Base-by-base conservation (phyloP, 2,329 filamentous ascomycete species). In the Penicillium sp. region DNA sequence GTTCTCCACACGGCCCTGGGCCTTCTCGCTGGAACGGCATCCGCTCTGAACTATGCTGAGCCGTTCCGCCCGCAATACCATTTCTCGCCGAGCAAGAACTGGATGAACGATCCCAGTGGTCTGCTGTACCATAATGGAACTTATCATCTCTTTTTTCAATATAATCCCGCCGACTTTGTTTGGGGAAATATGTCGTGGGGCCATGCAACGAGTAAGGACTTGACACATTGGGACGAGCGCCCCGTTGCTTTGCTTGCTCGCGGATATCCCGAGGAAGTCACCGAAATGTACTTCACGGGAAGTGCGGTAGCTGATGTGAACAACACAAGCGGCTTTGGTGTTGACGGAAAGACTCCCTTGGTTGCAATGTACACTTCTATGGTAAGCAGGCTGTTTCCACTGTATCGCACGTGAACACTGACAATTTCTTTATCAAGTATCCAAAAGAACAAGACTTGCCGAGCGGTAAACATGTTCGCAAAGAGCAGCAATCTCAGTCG, bases 311-410 rank as follows among this genome's bases (percentile, higher is more conserved):
- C 85, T 21, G 86, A 89, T 63, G 69, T 69, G 10, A 83, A 87
- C 65, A 88, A 89, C 65, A 87, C 85, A 0, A 86, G 83, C 13
- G 85, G 85, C 1, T 86, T 88, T 73, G 88, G 88, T 59, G 81
- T 81, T 0, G 75, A 81, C 45, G 83, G 84, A 62, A 75, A 75
- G n/a, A 82, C 84, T 53, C 83, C 84, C 4, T 82, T 88, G 5
- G 81, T 89, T 2, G 86, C 86, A 18, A 79, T 86, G 61, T 83
- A 85, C 67, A 82, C 80, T 1, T 70, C 80, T 40, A 73, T 68
- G 24, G 65, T 68, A 48, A 47, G 61, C 57, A 11, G n/a, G 22
- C n/a, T 27, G 21, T 43, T 13, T 16, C 27, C 16, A 31, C 29
- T 32, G 13, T 3, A 49, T 13, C 24, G 18, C 24, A 3, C 11